Conservation (phyloP, 352 stramenopile species). For the Pythium oligandrum region DNA sequence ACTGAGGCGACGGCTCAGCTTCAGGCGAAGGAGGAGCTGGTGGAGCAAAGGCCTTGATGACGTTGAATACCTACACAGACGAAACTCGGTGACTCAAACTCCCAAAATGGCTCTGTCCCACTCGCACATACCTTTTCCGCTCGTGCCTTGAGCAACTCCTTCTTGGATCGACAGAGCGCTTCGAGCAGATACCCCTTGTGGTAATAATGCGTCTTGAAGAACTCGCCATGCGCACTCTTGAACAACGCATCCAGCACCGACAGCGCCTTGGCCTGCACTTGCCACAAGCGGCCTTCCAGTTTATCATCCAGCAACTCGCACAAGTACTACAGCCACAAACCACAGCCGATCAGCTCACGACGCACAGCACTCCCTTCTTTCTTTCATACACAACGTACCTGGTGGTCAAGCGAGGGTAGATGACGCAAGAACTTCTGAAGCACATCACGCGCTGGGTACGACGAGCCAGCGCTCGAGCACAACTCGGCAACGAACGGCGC, state of each 20-base stretch:
- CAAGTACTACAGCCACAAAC: conserved; percentile 40
- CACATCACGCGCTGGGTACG: conserved; percentile 71
- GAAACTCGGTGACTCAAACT: background rate
- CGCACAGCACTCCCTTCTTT: too few relatives aligned
- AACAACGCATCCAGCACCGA: conserved; percentile 70
- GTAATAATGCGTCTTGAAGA: conserved; percentile 73
- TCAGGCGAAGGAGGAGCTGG: conserved; percentile 13
- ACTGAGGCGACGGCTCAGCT: background rate
- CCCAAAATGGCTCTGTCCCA: background rate
- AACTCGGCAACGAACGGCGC: conserved; percentile 69
- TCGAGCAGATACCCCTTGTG: conserved; percentile 41
- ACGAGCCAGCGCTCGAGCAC: conserved; percentile 75
- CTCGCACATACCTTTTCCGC: conserved; percentile 55
- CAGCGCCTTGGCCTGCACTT: conserved; percentile 76
- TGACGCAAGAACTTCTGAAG: conserved; percentile 76
- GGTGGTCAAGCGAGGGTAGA: conserved; percentile 66
- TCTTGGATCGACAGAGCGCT: conserved; percentile 50
- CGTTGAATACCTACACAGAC: conserved; percentile 19
- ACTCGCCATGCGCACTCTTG: conserved; percentile 42
- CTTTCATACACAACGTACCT: conserved; percentile 22
- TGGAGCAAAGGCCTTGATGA: conserved; percentile 24
- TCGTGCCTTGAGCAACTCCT: conserved; percentile 70
- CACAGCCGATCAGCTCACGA: background rate
- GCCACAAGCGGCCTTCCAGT: conserved; percentile 76
- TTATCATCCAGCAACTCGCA: conserved; percentile 85